phyloP scores from a whole-genome alignment of 2,329 filamentous ascomycete genomes.

The Fusarium oxysporum region DNA sequence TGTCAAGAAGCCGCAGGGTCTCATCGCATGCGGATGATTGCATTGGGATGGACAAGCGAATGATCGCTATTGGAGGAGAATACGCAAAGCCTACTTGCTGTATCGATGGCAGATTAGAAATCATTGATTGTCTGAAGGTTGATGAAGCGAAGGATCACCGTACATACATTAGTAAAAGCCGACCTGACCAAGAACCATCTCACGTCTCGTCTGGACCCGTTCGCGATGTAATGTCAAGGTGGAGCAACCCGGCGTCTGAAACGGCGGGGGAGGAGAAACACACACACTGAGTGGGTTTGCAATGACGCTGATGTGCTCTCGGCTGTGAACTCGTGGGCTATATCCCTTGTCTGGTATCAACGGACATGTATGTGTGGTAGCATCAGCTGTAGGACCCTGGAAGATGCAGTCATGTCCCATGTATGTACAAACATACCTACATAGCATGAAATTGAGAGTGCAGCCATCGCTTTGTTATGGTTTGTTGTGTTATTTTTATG shows the following conservation, averaged over 20 bases:
- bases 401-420: background rate
- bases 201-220: constrained; percentile 7
- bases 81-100: background rate
- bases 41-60: background rate
- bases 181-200: constrained; percentile 10
- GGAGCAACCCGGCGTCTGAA: constrained; percentile 35
- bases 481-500: constrained; percentile 6
- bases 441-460: background rate
- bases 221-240: constrained; percentile 20
- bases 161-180: constrained; percentile 19
- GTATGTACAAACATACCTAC: background rate
- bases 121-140: background rate
- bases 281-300: background rate
- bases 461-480: constrained; percentile 4
- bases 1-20: constrained; percentile 13
- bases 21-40: constrained; percentile 7
- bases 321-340: constrained; percentile 13
- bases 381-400: constrained; percentile 22
- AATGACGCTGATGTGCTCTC: constrained; percentile 13
- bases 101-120: constrained; percentile 5
- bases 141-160: constrained; percentile 26
- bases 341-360: constrained; percentile 17
- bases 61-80: background rate
- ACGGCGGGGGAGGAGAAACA: constrained; percentile 31
- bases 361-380: constrained; percentile 6